Evolutionary conservation across 108 stramenopile species (phyloP).

Genomic region (Skeletonema grethae): DNA sequence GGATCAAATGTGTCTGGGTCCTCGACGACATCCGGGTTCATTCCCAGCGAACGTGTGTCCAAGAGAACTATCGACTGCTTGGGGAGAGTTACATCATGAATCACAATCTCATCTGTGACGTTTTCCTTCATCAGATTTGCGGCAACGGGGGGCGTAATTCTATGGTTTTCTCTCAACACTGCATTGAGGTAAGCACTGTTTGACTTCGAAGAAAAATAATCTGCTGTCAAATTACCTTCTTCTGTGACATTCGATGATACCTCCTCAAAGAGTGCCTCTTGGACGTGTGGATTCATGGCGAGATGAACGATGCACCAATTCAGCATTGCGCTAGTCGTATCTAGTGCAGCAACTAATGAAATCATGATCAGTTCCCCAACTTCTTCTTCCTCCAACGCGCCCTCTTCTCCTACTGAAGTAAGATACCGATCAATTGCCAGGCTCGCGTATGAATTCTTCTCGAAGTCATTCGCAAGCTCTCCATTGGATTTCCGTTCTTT

Average conservation of each 20-base stretch:
- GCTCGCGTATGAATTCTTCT: constrained; percentile 16
- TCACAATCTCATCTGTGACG: constrained; percentile 6
- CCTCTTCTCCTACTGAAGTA: not conserved
- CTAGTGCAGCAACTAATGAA: constrained; percentile 17
- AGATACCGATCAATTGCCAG: constrained; percentile 25
- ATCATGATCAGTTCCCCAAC: constrained; percentile 5
- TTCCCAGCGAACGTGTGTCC: constrained; percentile 11
- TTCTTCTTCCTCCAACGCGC: constrained; percentile 3
- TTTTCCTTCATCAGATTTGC: constrained; percentile 1
- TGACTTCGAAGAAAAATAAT: not conserved
- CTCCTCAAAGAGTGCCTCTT: constrained; percentile 9
- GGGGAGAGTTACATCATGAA: constrained; percentile 24
- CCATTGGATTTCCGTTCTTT: no score
- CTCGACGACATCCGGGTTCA: constrained; percentile 29
- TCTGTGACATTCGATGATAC: not conserved
- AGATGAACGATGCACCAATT: constrained; percentile 23
- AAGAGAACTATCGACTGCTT: not conserved
- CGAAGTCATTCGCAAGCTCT: not conserved
- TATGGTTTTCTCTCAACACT: constrained; percentile 36
- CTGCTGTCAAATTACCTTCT: not conserved
- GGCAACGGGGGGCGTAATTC: constrained; percentile 18
- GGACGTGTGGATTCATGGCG: not conserved
- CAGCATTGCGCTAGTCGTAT: constrained; percentile 25
- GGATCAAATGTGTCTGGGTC: constrained; percentile 30
- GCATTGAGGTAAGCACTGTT: constrained; percentile 33